phyloP scores from a whole-genome alignment of 495 filamentous ascomycete species.

The Daldinia decipiens region DNA sequence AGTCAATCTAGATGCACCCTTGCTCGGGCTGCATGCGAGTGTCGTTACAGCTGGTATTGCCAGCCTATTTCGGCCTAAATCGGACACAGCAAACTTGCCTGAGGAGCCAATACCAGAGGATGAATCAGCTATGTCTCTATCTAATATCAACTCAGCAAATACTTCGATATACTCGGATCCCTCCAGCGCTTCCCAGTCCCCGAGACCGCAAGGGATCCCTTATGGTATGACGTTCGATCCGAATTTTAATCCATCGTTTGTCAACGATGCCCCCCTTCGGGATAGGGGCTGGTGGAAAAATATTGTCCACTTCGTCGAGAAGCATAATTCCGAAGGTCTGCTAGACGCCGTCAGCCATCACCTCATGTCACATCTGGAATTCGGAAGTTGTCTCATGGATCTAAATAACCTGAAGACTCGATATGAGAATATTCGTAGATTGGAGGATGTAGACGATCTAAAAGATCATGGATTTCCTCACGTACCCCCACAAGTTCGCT shows the following conservation, averaged over 20 bases:
- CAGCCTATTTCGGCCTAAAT: conserved; percentile 75
- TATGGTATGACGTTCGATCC: conserved; percentile 60
- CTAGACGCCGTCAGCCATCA: conserved; percentile 74
- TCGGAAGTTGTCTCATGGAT: conserved; percentile 83
- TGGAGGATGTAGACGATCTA: conserved; percentile 74
- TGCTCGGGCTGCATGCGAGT: conserved; percentile 89
- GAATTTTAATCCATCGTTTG: conserved; percentile 76
- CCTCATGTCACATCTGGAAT: conserved; percentile 82
- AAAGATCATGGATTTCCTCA: conserved; percentile 35
- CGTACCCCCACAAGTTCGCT: conserved; percentile 66
- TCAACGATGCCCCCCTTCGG: conserved; percentile 73
- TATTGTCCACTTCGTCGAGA: conserved; percentile 79
- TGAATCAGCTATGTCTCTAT: conserved; percentile 19
- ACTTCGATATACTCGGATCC: conserved; percentile 52
- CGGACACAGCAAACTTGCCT: conserved; percentile 49
- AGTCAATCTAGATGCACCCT: conserved; percentile 86
- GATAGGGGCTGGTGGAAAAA: conserved; percentile 73
- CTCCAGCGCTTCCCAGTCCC: conserved; percentile 44
- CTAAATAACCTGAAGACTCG: conserved; percentile 73
- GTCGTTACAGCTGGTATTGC: conserved; percentile 81
- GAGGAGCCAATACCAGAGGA: conserved; percentile 27
- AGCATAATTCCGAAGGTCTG: conserved; percentile 74
- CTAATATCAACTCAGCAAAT: conserved; percentile 46
- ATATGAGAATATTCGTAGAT: conserved; percentile 69
- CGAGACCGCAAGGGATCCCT: conserved; percentile 24